Evolutionary conservation across 495 filamentous ascomycete species (phyloP).

Genomic region (Penicillium angulare): DNA sequence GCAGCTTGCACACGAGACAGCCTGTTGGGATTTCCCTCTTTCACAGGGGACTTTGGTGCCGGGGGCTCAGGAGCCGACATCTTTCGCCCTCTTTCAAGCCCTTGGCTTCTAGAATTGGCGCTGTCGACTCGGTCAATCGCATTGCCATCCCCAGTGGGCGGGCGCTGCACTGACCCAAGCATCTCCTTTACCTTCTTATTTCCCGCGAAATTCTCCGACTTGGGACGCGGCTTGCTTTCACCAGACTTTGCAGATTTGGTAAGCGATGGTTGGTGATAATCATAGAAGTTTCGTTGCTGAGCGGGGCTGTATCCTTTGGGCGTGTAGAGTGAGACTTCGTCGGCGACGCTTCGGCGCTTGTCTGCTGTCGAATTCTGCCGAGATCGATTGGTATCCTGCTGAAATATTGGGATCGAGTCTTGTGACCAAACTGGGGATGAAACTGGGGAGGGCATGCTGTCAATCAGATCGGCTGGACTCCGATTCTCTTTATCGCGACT

Average conservation of each 20-base stretch:
- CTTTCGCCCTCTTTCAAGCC: constrained; percentile 19
- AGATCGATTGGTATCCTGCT: constrained; percentile 28
- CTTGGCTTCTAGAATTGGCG: constrained; percentile 17
- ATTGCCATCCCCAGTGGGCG: constrained; percentile 24
- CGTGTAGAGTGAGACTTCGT: constrained; percentile 62
- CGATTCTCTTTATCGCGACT: constrained; percentile 72
- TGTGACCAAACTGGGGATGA: constrained; percentile 84
- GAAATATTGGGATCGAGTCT: constrained; percentile 53
- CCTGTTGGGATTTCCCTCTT: constrained; percentile 35
- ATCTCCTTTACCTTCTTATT: constrained; percentile 40
- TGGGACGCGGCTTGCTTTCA: constrained; percentile 47
- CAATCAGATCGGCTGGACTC: constrained; percentile 47
- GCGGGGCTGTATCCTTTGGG: constrained; percentile 60
- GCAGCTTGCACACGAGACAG: constrained; percentile 62
- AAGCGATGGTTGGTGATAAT: constrained; percentile 56
- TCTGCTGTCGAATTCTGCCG: constrained; percentile 31
- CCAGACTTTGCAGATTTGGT: constrained; percentile 36
- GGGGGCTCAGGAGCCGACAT: constrained; percentile 22
- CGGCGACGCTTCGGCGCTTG: constrained; percentile 43
- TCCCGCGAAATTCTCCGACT: constrained; percentile 48
- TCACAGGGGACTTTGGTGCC: constrained; percentile 13
- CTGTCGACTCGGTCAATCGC: constrained; percentile 8
- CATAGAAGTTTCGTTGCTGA: constrained; percentile 64
- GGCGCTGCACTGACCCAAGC: constrained; percentile 22
- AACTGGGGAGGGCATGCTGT: constrained; percentile 63